phyloP scores from a whole-genome alignment of 2,329 filamentous ascomycete species.

The Pseudopyrenochaeta lycopersici region DNA sequence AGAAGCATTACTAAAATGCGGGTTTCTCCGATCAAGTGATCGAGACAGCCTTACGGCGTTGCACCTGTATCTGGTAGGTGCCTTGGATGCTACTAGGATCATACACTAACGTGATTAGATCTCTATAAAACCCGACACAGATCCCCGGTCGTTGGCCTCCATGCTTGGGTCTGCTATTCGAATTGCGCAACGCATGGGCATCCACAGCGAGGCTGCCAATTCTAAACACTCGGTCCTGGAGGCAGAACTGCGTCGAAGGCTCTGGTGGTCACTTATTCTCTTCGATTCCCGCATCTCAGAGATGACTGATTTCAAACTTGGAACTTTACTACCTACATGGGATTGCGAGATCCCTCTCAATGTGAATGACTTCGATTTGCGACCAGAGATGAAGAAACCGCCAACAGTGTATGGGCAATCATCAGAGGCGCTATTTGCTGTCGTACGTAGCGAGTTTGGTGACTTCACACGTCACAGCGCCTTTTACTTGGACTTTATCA shows the following conservation, averaged over 20 bases:
- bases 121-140: slow-evolving; percentile 59
- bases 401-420: slow-evolving; percentile 55
- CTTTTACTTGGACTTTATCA: slow-evolving; percentile 58
- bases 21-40: slow-evolving; percentile 64
- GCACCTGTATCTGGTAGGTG: slow-evolving; percentile 62
- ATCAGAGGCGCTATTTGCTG: slow-evolving; percentile 63
- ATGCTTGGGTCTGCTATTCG: slow-evolving; percentile 66
- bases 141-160: slow-evolving; percentile 61
- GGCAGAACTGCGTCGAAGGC: slow-evolving; percentile 66
- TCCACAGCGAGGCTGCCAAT: slow-evolving; percentile 65
- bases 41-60: slow-evolving; percentile 63
- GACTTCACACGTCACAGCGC: slow-evolving; percentile 51
- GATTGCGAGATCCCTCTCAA: slow-evolving; percentile 62
- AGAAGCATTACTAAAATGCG: slow-evolving; percentile 68
- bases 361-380: slow-evolving; percentile 60
- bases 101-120: slow-evolving; percentile 55
- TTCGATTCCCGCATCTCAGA: slow-evolving; percentile 65
- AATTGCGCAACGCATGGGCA: slow-evolving; percentile 67
- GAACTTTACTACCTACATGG: slow-evolving; percentile 56
- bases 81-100: slow-evolving; percentile 3
- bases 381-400: slow-evolving; percentile 50
- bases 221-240: slow-evolving; percentile 64
- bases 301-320: slow-evolving; percentile 62
- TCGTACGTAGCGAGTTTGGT: slow-evolving; percentile 60
- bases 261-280: slow-evolving; percentile 70